Base-by-base conservation (phyloP, 768 basidiomycete species). In the Boletus rubropictus region DNA sequence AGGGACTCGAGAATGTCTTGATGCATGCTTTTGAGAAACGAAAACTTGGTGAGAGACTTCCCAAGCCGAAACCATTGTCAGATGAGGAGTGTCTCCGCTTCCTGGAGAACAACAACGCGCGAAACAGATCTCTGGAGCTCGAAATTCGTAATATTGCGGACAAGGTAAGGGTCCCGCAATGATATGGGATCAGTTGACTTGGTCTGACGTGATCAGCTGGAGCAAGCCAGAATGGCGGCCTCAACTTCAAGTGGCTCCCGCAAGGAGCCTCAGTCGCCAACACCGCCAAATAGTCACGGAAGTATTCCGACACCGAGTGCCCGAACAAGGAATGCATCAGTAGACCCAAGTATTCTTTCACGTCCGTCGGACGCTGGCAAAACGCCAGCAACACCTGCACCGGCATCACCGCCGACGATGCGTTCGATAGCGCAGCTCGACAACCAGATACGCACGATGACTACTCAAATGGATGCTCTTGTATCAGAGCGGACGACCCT, bases 111-210 rank as follows among this genome's bases (percentile, higher is more conserved):
- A 72, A 68, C 24, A 59, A 58, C 11, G 59, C 66, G 5, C 66
- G 70, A 42, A 78, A 80, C 52, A 67, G 66, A 39, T 60, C 64
- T 6, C 54, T 80, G 42, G 75, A 77, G 48, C 49, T 61, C 14
- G 76, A 79, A 54, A 69, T 79, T 35, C 67, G 68, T 47, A 50
- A 54, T 39, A 66, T 73, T 39, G 57, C 62, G 11, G 62, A 63
- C 47, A 66, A 58, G 55, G 76, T 74, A 40, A 15, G 69, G 29
- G 11, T 35, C 6, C 15, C 35, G 22, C 29, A 15, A 14, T 32
- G 27, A 28, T n/a, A 27, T 24, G 3, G n/a, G 9, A 38, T 38
- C 7, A 8, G 20, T 27, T 11, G 7, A n/a, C 31, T 38, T 27
- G 14, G 17, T 44, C 24, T 41, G 34, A 41, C 12, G 5, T 32